These are phyloP conservation scores for Isatis lusitanica DNA, from an alignment of 441 rosid genomes.

Conservation along the genomic window DNA sequence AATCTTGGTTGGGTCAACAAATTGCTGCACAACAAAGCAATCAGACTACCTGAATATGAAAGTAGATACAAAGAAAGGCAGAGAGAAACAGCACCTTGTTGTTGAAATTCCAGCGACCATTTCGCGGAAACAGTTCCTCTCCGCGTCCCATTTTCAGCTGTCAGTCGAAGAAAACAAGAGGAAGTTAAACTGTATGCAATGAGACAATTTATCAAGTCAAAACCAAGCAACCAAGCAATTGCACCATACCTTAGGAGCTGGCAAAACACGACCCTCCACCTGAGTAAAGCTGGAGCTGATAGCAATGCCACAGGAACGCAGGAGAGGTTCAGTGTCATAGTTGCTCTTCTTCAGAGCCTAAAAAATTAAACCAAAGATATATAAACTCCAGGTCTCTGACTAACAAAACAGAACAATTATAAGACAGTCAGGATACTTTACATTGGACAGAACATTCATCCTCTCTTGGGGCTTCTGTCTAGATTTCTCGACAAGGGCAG, in stretches of 20 bases:
- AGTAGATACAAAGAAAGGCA: not conserved
- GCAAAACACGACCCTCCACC: slow-evolving; percentile 77
- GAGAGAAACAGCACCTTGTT: slow-evolving; percentile 50
- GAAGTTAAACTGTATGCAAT: not conserved
- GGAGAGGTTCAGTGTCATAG: slow-evolving; percentile 65
- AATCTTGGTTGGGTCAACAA: slow-evolving; percentile 62
- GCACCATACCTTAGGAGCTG: slow-evolving; percentile 59
- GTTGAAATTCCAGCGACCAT: slow-evolving; percentile 83
- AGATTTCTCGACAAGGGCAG: slow-evolving; percentile 85
- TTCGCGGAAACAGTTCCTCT: slow-evolving; percentile 60
- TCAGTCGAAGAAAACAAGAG: not conserved
- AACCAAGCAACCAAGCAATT: not conserved
- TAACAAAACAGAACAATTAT: not conserved
- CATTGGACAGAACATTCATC: slow-evolving; percentile 63
- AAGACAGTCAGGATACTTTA: slow-evolving; percentile 31
- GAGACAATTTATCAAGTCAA: not conserved
- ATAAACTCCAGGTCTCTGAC: not conserved
- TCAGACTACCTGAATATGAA: slow-evolving; percentile 24
- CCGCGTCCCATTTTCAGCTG: slow-evolving; percentile 79
- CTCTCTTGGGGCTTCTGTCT: slow-evolving; percentile 87
- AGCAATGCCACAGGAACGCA: slow-evolving; percentile 66
- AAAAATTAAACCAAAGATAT: slow-evolving; percentile 12
- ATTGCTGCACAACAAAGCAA: slow-evolving; percentile 47
- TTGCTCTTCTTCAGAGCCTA: slow-evolving; percentile 66
- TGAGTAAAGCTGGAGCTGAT: slow-evolving; percentile 56